Percentiles rank a stretch among this genome's conserved stretches.
Conservation (phyloP, 768 basidiomycete genomes). For the Boletus pseudo-olivaceus region DNA sequence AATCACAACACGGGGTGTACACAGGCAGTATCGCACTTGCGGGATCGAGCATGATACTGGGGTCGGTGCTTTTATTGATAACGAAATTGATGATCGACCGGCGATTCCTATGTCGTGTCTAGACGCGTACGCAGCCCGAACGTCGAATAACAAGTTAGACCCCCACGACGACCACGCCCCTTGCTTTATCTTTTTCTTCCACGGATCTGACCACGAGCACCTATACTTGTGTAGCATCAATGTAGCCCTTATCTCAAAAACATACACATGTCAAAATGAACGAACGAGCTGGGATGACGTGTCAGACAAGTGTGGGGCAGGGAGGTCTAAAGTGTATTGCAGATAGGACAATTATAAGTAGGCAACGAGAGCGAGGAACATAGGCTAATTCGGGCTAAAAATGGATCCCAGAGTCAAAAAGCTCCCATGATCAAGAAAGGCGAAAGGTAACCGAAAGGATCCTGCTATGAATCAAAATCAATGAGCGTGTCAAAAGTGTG, state of each 20-base stretch:
- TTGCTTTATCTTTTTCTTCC: neutral
- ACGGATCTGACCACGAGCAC: slow-evolving; percentile 17
- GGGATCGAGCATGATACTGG: slow-evolving; percentile 54
- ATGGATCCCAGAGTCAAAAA: neutral
- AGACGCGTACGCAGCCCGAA: slow-evolving; percentile 5
- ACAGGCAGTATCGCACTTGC: slow-evolving; percentile 55
- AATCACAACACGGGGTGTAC: slow-evolving; percentile 42
- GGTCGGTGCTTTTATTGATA: slow-evolving; percentile 53
- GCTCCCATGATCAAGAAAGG: slow-evolving; percentile 11
- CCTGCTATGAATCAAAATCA: slow-evolving; percentile 11
- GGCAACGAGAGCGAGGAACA: slow-evolving; percentile 15
- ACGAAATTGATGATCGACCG: slow-evolving; percentile 46
- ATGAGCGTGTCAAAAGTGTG: slow-evolving; percentile 17
- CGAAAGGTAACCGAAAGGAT: slow-evolving; percentile 2
- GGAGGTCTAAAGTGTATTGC: slow-evolving; percentile 24
- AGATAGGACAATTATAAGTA: slow-evolving; percentile 27
- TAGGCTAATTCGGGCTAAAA: slow-evolving; percentile 19
- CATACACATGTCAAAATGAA: slow-evolving; percentile 1
- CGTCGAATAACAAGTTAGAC: neutral
- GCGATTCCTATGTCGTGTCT: slow-evolving; percentile 45
- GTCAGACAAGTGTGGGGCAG: neutral
- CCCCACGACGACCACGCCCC: neutral
- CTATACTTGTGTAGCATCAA: slow-evolving; percentile 21
- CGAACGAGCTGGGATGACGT: slow-evolving; percentile 1
- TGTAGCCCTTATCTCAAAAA: slow-evolving; percentile 29